phyloP scores from a whole-genome alignment of 345 rosid species.

The Iberis pinnata region DNA sequence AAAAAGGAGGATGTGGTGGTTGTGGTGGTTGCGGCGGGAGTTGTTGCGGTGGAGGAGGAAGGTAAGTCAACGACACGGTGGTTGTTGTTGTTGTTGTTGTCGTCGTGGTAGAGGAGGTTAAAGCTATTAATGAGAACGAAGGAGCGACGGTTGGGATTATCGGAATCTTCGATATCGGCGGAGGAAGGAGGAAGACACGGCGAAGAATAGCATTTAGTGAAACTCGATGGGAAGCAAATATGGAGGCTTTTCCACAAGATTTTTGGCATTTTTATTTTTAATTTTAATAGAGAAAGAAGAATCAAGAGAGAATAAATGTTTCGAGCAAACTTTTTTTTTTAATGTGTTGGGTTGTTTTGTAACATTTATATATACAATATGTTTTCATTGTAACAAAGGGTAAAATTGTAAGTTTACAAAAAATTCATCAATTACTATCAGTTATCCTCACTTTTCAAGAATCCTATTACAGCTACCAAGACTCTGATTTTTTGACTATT shows the following conservation, averaged over 20 bases:
- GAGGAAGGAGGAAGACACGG: slow-evolving; percentile 29
- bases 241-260: slow-evolving; percentile 57
- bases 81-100: background rate
- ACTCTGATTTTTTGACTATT: slow-evolving; percentile 18
- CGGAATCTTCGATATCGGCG: background rate
- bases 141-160: slow-evolving; percentile 17
- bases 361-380: slow-evolving; percentile 13
- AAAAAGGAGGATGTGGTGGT: slow-evolving; percentile 28
- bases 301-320: slow-evolving; percentile 1
- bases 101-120: slow-evolving; percentile 36
- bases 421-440: background rate
- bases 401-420: background rate
- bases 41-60: slow-evolving; percentile 26
- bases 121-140: slow-evolving; percentile 33
- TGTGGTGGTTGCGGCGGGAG: too few relatives aligned
- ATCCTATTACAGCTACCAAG: slow-evolving; percentile 20
- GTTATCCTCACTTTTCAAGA: slow-evolving; percentile 14
- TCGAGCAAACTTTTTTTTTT: slow-evolving; percentile 13
- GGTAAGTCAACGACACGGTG: slow-evolving; percentile 23
- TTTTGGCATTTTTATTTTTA: slow-evolving; percentile 53
- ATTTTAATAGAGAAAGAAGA: background rate
- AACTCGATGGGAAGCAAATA: slow-evolving; percentile 45
- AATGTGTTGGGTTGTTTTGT: slow-evolving; percentile 17
- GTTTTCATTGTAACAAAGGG: slow-evolving; percentile 9
- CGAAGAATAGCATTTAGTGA: slow-evolving; percentile 26